Evolutionary conservation across 768 basidiomycete genomes (phyloP).

Genomic region (Hypsizygus marmoreus): DNA sequence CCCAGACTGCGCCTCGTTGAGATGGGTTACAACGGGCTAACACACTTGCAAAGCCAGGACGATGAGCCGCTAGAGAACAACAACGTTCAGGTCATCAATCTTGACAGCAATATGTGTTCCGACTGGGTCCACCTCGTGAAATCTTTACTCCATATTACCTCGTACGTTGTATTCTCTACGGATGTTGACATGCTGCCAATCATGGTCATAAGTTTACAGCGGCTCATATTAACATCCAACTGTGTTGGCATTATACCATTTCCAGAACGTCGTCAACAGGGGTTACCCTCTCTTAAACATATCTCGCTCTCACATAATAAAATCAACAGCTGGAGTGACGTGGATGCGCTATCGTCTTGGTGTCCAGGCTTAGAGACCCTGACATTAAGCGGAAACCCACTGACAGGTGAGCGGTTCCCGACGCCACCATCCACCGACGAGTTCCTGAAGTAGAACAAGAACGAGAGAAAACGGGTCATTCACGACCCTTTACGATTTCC

Average conservation of each 20-base stretch:
- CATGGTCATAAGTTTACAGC: constrained; percentile 52
- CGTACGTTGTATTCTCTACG: constrained; percentile 39
- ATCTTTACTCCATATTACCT: constrained; percentile 43
- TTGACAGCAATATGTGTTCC: constrained; percentile 65
- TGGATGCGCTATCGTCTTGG: constrained; percentile 71
- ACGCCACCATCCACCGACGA: constrained; percentile 6
- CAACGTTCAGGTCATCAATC: constrained; percentile 56
- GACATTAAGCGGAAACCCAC: constrained; percentile 62
- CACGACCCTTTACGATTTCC: constrained; percentile 66
- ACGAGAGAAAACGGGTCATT: constrained; percentile 34
- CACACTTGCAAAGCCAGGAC: constrained; percentile 29
- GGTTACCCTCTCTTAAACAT: constrained; percentile 45
- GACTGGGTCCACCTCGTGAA: constrained; percentile 56
- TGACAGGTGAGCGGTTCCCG: constrained; percentile 50
- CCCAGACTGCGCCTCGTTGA: constrained; percentile 58
- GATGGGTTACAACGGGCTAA: constrained; percentile 69
- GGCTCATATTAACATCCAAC: constrained; percentile 70
- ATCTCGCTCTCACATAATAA: constrained; percentile 66
- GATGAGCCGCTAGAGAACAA: constrained; percentile 20
- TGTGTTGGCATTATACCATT: constrained; percentile 51
- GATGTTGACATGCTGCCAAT: constrained; percentile 11
- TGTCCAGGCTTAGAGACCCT: constrained; percentile 67
- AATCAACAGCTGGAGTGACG: constrained; percentile 56
- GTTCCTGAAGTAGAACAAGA: constrained; percentile 29
- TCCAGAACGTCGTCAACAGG: constrained; percentile 26